Evolutionary conservation across 768 basidiomycete species (phyloP), one percentile per base, ranked within the genome.

Genomic region (Guyanaporus albipodus): DNA sequence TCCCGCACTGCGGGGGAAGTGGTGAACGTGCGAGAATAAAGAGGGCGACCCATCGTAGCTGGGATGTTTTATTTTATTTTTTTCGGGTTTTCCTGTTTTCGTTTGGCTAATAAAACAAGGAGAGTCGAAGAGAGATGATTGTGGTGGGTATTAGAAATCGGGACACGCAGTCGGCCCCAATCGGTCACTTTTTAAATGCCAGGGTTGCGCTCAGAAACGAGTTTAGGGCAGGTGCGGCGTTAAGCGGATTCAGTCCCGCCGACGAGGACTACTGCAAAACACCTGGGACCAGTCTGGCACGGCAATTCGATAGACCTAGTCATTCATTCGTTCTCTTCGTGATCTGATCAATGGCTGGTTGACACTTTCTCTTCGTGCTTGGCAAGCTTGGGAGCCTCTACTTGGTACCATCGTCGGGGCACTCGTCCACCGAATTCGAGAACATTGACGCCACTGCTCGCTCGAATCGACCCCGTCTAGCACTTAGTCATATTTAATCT

Each of bases 31-130:
- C 70, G 67, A 34, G 80, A 82, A 64, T 76, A 81, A 41, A 82
- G 72, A 53, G 79, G 72, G 50, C 81, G 79, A 55, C 81, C 81
- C 81, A 83, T 83, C 22, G 5, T 4, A n/a, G n/a, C n/a, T n/a
- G n/a, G n/a, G 28, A 14, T 21, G 21, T 19, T 29, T 29, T 12
- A 28, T 36, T 17, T 24, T 2, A 3, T 15, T 42, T 62, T 39
- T 50, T 47, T 24, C 14, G 4, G 6, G 23, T 18, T 9, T 43
- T 26, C 34, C 36, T 49, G 37, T 44, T 33, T 33, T 33, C 17
- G n/a, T 33, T 33, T 18, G 6, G 47, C 59, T 63, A 62, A 50
- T 64, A 64, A 62, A 53, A 66, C 60, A 66, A 39, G 44, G 19
- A 35, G 46, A 29, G 33, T 33, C 19, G 39, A 47, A 48, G 38